A percentile compares a stretch with the other conserved stretches of the same genome.
phyloP scores from a whole-genome alignment of 2,329 filamentous ascomycete species.

The Phaeosphaeriaceae sp. region DNA sequence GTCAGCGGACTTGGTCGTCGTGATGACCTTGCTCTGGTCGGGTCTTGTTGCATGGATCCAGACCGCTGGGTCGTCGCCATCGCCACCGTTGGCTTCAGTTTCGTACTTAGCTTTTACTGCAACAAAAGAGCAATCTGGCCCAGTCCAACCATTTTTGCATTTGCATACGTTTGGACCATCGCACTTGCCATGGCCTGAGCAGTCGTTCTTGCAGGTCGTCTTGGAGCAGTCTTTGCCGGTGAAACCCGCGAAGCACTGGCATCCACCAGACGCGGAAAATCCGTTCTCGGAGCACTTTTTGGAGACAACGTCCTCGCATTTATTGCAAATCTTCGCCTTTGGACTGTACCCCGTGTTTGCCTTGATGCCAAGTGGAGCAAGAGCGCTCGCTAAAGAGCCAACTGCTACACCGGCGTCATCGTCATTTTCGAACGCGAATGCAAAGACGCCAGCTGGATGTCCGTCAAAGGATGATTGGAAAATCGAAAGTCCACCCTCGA shows the following conservation, averaged over 20 bases:
- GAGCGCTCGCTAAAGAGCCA: constrained; percentile 24
- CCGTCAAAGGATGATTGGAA: constrained; percentile 20
- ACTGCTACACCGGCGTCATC: constrained; percentile 30
- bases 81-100: constrained; percentile 42
- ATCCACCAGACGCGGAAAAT: constrained; percentile 15
- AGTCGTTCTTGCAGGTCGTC: constrained; percentile 29
- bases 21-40: constrained; percentile 58
- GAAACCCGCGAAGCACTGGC: constrained; percentile 37
- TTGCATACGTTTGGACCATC: constrained; percentile 34
- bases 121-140: constrained; percentile 37
- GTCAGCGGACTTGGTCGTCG: constrained; percentile 59
- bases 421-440: constrained; percentile 37
- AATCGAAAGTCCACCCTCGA: constrained; percentile 35
- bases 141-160: constrained; percentile 33
- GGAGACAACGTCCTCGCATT: constrained; percentile 22
- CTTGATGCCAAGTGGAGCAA: constrained; percentile 22
- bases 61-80: constrained; percentile 42
- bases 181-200: constrained; percentile 36
- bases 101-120: constrained; percentile 39
- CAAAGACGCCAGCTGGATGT: constrained; percentile 26
- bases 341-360: constrained; percentile 30
- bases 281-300: constrained; percentile 30
- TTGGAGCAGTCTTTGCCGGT: constrained; percentile 28
- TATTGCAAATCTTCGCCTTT: constrained; percentile 18
- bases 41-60: constrained; percentile 41